Conservation (phyloP, 2,329 filamentous ascomycete genomes). For the Emydomyces testavorans region DNA sequence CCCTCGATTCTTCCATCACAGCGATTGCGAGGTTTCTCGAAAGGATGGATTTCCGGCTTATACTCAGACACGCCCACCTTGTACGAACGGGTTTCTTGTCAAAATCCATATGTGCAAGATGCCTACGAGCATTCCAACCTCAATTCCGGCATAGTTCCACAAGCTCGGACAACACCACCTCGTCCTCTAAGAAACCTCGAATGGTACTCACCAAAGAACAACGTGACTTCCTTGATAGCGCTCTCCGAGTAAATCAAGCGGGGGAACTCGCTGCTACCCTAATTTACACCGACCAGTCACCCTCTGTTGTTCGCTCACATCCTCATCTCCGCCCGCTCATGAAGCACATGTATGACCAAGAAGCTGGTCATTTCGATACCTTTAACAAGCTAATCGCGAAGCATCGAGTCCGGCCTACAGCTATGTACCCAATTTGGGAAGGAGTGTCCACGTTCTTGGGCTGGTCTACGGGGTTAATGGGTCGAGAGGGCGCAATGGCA, state of each 20-base stretch:
- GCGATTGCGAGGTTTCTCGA: neutral
- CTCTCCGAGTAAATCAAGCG: conserved; percentile 90
- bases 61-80: neutral
- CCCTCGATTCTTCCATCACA: neutral
- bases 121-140: neutral
- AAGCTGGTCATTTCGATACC: conserved; percentile 71
- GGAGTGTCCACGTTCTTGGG: conserved; percentile 68
- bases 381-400: conserved; percentile 75
- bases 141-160: neutral
- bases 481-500: conserved; percentile 91
- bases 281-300: conserved; percentile 84
- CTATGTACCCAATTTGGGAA: conserved; percentile 84
- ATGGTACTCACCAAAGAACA: conserved; percentile 58
- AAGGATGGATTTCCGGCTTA: neutral
- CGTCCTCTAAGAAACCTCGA: conserved; percentile 23
- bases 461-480: conserved; percentile 80
- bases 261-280: conserved; percentile 93
- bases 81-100: neutral
- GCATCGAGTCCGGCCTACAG: conserved; percentile 84
- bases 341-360: conserved; percentile 97
- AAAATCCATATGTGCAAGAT: conserved; percentile 9
- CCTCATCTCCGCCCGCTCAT: conserved; percentile 83
- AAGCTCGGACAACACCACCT: conserved; percentile 12
- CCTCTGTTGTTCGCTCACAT: conserved; percentile 64
- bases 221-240: conserved; percentile 61